Percentiles rank a stretch among this genome's conserved stretches.
Evolutionary conservation across 176 grass and related monocot genomes (phyloP).

Genomic region (Pontederia paniculata): DNA sequence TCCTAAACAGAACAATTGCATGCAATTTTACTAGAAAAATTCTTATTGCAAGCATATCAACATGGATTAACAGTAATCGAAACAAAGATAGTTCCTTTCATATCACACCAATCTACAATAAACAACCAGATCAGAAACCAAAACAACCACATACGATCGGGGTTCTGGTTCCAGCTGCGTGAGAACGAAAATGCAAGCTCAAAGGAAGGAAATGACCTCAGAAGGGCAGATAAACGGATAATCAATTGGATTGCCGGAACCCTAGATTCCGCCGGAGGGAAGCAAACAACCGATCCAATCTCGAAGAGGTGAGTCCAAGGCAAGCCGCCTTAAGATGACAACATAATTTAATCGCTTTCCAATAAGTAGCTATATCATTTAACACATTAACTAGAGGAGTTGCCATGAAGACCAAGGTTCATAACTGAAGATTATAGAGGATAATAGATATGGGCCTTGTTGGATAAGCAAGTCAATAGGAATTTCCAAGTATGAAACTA

Average conservation of each 20-base stretch:
- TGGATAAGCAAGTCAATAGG: too few relatives aligned
- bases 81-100: not conserved
- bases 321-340: too few relatives aligned
- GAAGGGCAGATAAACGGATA: constrained; percentile 1
- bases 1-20: not conserved
- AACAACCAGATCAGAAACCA: not conserved
- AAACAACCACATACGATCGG: not conserved
- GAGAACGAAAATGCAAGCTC: not conserved
- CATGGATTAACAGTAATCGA: not conserved
- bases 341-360: too few relatives aligned
- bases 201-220: constrained; percentile 1
- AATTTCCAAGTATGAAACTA: too few relatives aligned
- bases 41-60: not conserved
- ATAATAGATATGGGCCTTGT: too few relatives aligned
- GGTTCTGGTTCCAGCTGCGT: not conserved
- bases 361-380: too few relatives aligned
- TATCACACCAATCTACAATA: not conserved
- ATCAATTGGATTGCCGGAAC: not conserved
- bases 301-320: too few relatives aligned
- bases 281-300: not conserved
- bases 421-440: too few relatives aligned
- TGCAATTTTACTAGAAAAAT: not conserved
- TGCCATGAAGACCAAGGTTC: too few relatives aligned
- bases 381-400: too few relatives aligned
- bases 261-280: not conserved